A percentile compares a stretch with the other conserved stretches of the same genome.
Evolutionary conservation across 805 yeast genomes (phyloP).

Genomic region (Blastobotrys americana): DNA sequence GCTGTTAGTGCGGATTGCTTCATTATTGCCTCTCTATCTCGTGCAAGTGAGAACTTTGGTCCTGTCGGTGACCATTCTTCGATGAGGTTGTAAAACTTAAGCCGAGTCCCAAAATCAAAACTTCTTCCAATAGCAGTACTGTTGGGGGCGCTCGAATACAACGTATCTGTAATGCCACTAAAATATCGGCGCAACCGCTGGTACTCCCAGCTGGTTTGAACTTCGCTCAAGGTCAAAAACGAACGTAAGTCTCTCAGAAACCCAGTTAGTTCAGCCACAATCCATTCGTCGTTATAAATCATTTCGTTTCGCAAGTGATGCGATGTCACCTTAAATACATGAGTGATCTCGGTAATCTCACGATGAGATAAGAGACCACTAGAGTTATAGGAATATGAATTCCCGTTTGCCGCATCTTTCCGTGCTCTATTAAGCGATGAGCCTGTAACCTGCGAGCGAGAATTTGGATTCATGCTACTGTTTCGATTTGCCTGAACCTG

Average conservation of each 20-base stretch:
- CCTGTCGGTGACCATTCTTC: conserved; percentile 97
- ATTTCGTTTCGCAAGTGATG: conserved; percentile 47
- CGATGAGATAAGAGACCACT: conserved; percentile 22
- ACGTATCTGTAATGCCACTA: conserved; percentile 70
- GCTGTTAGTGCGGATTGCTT: conserved; percentile 28
- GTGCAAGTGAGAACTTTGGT: conserved; percentile 48
- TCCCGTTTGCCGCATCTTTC: not conserved
- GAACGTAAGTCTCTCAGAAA: conserved; percentile 56
- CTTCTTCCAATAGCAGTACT: conserved; percentile 32
- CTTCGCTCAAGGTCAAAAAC: conserved; percentile 47
- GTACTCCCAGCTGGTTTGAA: conserved; percentile 60
- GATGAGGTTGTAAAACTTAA: conserved; percentile 70
- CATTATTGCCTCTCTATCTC: conserved; percentile 63
- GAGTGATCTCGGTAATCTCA: conserved; percentile 68
- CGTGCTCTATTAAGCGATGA: not conserved
- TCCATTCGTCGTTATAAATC: conserved; percentile 59
- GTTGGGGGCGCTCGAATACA: conserved; percentile 21
- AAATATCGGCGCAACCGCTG: conserved; percentile 78
- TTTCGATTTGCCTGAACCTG: conserved; percentile 3
- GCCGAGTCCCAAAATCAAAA: conserved; percentile 80
- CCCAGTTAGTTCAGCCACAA: conserved; percentile 53
- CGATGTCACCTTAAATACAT: conserved; percentile 64
- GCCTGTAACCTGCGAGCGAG: not conserved
- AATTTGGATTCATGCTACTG: not conserved
- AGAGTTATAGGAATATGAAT: conserved; percentile 23